Percentiles rank a stretch among this genome's conserved stretches.
Evolutionary conservation across 192 early-diverging fungal species (phyloP).

Genomic region (Coemansia sp.): DNA sequence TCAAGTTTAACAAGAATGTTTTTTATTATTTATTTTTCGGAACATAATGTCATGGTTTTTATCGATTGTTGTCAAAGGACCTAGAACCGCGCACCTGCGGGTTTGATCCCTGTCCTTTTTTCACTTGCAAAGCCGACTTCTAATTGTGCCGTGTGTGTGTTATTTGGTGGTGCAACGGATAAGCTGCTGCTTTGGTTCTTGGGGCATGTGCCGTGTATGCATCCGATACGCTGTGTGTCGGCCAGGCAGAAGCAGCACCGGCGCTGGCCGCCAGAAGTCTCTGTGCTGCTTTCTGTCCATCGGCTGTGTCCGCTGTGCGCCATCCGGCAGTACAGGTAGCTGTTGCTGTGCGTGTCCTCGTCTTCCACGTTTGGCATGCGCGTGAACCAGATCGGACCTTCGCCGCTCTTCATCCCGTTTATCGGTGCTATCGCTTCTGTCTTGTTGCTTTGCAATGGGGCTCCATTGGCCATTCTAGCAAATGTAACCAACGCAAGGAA

Average conservation of each 20-base stretch:
- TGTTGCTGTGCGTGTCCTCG: slow-evolving; percentile 18
- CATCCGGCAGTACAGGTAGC: slow-evolving; percentile 36
- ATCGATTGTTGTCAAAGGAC: too few species aligned
- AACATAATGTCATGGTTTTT: too few species aligned
- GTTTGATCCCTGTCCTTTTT: neutral
- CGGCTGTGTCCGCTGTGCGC: slow-evolving; percentile 34
- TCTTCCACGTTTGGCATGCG: slow-evolving; percentile 15
- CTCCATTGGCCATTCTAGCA: neutral
- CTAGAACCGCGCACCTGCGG: too few species aligned
- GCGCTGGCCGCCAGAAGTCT: neutral
- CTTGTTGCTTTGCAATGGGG: neutral
- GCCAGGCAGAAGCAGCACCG: slow-evolving; percentile 40
- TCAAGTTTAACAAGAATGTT: too few species aligned
- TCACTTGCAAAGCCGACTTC: too few species aligned
- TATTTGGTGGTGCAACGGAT: neutral
- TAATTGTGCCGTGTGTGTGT: too few species aligned
- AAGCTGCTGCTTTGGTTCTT: too few species aligned
- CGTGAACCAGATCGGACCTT: slow-evolving; percentile 31
- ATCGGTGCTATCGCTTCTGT: neutral
- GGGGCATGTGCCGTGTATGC: slow-evolving; percentile 3
- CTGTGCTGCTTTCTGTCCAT: slow-evolving; percentile 17
- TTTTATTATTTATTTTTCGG: too few species aligned
- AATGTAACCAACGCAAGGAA: neutral
- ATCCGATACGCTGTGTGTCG: slow-evolving; percentile 37
- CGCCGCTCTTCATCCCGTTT: neutral